Conservation (phyloP, 116 monocot species). For the Trichopus zeylanicus region DNA sequence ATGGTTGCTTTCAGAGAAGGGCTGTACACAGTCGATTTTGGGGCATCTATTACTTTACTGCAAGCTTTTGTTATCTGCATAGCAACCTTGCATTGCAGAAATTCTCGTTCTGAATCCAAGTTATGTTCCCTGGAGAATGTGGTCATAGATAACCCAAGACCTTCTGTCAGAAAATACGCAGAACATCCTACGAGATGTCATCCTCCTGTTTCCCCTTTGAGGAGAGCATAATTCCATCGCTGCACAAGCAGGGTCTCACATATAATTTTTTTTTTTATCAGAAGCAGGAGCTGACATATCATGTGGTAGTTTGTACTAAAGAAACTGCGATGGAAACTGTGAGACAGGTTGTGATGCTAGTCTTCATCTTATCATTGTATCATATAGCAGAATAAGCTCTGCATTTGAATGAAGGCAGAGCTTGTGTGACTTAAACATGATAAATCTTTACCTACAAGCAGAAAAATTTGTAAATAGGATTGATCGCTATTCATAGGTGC, state of each 20-base stretch:
- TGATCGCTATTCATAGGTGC: too few relatives aligned
- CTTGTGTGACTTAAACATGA: too few relatives aligned
- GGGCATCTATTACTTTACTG: conserved; percentile 24
- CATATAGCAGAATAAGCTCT: not conserved
- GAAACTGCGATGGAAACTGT: not conserved
- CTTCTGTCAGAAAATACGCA: not conserved
- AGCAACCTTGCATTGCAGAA: conserved; percentile 32
- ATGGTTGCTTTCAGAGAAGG: conserved; percentile 52
- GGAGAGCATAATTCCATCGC: conserved; percentile 34
- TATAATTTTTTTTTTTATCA: too few relatives aligned
- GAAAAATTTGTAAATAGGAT: too few relatives aligned
- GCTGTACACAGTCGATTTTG: conserved; percentile 41
- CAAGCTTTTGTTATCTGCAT: conserved; percentile 64
- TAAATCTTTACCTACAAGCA: too few relatives aligned
- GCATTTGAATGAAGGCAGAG: too few relatives aligned
- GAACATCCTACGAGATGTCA: conserved; percentile 15
- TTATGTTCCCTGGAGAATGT: conserved; percentile 14
- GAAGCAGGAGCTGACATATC: too few relatives aligned
- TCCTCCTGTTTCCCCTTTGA: conserved; percentile 60
- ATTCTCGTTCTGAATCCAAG: not conserved
- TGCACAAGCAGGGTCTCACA: too few relatives aligned
- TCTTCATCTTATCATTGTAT: not conserved
- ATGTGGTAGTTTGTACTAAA: not conserved
- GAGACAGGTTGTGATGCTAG: not conserved
- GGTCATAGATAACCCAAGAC: not conserved